A percentile compares a stretch with the other conserved stretches of the same genome.
phyloP scores from a whole-genome alignment of 2,329 filamentous ascomycete genomes.

The Talaromyces sp. region DNA sequence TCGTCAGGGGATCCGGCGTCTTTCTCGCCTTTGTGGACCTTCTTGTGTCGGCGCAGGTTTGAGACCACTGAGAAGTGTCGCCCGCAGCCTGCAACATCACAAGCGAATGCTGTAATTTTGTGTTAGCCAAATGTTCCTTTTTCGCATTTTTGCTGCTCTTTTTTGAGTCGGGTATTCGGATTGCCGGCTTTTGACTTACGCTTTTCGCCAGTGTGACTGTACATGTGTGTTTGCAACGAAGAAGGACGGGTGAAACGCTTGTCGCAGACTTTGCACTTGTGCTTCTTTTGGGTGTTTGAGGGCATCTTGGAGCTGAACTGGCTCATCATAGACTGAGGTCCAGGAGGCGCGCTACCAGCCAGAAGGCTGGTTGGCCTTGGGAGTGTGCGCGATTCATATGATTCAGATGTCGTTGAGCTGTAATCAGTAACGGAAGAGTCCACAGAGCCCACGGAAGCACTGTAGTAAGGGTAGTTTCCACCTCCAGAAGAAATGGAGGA shows the following conservation, averaged over 20 bases:
- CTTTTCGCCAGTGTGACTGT: conserved; percentile 97
- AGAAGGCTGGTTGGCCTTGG: conserved; percentile 73
- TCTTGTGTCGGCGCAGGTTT: conserved; percentile 89
- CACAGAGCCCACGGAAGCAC: conserved; percentile 68
- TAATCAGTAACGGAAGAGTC: conserved; percentile 89
- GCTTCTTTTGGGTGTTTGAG: conserved; percentile 96
- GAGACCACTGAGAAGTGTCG: conserved; percentile 97
- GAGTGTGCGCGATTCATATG: conserved; percentile 82
- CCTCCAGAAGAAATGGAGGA: conserved; percentile 89
- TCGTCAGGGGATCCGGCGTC: conserved; percentile 43
- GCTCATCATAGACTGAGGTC: conserved; percentile 96
- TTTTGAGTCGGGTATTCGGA: not conserved
- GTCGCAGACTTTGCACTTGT: conserved; percentile 98
- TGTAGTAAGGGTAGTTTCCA: conserved; percentile 83
- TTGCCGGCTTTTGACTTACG: conserved; percentile 65
- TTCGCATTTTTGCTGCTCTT: not conserved
- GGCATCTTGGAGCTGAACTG: conserved; percentile 97
- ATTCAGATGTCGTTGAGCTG: conserved; percentile 83
- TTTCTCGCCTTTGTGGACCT: conserved; percentile 79
- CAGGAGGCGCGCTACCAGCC: conserved; percentile 69
- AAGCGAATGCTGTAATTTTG: conserved; percentile 73
- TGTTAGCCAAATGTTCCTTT: conserved; percentile 1
- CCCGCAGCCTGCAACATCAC: conserved; percentile 91
- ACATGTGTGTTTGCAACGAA: conserved; percentile 96
- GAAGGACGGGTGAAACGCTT: conserved; percentile 95